A percentile compares a stretch with the other conserved stretches of the same genome.
phyloP scores from a whole-genome alignment of 306 rosid genomes.

The Cucurbita ficifolia region DNA sequence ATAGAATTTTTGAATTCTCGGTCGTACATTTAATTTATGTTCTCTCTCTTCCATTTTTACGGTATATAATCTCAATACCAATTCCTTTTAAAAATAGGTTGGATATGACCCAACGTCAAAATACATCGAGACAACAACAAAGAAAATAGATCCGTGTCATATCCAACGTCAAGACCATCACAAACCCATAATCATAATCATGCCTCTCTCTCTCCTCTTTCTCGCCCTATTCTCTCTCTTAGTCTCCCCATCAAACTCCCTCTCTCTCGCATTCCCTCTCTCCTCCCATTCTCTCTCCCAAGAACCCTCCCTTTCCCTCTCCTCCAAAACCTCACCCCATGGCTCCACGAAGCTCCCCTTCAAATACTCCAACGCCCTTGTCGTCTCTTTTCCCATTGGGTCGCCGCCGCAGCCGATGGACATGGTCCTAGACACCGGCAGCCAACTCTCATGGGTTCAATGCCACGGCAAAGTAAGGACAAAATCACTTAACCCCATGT shows the following conservation, averaged over 20 bases:
- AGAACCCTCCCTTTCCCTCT: not conserved
- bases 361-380: slow-evolving; percentile 51
- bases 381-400: slow-evolving; percentile 62
- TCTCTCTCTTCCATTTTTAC: no score
- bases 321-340: slow-evolving; percentile 5
- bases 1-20: no score
- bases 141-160: no score
- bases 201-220: slow-evolving; percentile 15
- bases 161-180: no score
- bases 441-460: slow-evolving; percentile 83
- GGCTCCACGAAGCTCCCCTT: slow-evolving; percentile 32
- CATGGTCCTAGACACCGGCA: slow-evolving; percentile 81
- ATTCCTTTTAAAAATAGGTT: no score
- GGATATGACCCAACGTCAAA: no score
- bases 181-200: no score
- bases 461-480: slow-evolving; percentile 17
- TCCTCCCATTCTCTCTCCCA: not conserved
- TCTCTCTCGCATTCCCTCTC: not conserved
- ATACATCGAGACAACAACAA: no score
- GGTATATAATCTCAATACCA: no score
- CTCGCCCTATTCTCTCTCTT: slow-evolving; percentile 17
- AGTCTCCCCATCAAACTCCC: not conserved
- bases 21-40: no score
- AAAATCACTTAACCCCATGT: slow-evolving; percentile 4
- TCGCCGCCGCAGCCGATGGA: slow-evolving; percentile 70